Evolutionary conservation across 129 eudicot species (phyloP).

Genomic region (Centrapalus pauciflorus): DNA sequence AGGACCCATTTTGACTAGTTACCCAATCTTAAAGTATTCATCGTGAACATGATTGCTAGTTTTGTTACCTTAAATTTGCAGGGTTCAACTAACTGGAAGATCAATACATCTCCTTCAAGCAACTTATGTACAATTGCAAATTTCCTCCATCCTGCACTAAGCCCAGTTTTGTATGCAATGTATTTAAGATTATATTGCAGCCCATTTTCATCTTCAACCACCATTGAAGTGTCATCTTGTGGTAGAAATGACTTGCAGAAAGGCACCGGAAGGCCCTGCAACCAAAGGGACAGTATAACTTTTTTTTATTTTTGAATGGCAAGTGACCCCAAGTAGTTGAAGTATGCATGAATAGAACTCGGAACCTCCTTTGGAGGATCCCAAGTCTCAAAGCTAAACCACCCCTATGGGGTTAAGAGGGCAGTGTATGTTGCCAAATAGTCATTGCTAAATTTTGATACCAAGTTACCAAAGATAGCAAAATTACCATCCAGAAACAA

Average conservation of each 20-base stretch:
- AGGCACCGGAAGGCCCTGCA: constrained; percentile 65
- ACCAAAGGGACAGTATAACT: too few species aligned
- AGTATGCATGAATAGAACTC: too few species aligned
- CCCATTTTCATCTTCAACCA: constrained; percentile 54
- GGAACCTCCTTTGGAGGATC: too few species aligned
- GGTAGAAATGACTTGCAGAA: constrained; percentile 67
- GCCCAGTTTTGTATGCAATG: constrained; percentile 49
- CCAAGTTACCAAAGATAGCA: background rate
- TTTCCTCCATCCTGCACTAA: constrained; percentile 79
- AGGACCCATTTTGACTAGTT: too few species aligned
- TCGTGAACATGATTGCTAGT: background rate
- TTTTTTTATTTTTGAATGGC: too few species aligned
- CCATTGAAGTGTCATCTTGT: constrained; percentile 28
- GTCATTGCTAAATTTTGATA: background rate
- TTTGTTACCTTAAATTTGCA: constrained; percentile 58
- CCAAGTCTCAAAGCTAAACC: too few species aligned
- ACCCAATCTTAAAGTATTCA: background rate
- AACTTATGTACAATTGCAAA: constrained; percentile 59
- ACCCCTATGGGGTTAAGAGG: too few species aligned
- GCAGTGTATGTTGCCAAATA: background rate
- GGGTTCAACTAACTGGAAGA: constrained; percentile 56
- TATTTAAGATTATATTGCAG: constrained; percentile 51
- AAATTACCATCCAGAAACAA: constrained; percentile 73
- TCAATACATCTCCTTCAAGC: constrained; percentile 67
- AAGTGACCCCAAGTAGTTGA: too few species aligned